Conservation (phyloP, 2,329 filamentous ascomycete genomes). For the Parastagonospora nodorum region DNA sequence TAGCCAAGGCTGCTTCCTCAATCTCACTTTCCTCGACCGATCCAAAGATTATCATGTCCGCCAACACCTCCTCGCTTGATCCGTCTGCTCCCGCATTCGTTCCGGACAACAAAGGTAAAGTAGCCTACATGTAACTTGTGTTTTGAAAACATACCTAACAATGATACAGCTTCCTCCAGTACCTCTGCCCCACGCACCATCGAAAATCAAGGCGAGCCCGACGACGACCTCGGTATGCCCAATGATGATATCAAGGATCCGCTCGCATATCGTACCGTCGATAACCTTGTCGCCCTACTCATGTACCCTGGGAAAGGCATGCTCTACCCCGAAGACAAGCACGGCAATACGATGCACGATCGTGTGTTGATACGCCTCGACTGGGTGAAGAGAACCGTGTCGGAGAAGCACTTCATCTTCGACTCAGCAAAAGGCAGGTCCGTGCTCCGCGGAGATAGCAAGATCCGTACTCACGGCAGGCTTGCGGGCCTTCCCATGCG, state of each 20-base stretch:
- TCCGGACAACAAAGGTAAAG: too few relatives aligned
- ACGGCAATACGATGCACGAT: not conserved
- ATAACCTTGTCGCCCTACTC: not conserved
- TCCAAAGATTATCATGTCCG: too few relatives aligned
- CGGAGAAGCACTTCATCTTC: conserved; percentile 1
- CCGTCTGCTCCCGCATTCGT: too few relatives aligned
- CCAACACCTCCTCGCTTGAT: too few relatives aligned
- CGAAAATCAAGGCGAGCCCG: not conserved
- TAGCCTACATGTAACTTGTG: too few relatives aligned
- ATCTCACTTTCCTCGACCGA: too few relatives aligned
- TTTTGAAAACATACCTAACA: too few relatives aligned
- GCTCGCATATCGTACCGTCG: not conserved
- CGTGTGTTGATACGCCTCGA: not conserved
- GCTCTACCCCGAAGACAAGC: not conserved
- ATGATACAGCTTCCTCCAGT: not conserved
- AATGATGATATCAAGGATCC: conserved; percentile 1
- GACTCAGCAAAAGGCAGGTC: not conserved
- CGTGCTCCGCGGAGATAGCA: not conserved
- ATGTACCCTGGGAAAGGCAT: not conserved
- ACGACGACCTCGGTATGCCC: not conserved
- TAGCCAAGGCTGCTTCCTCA: too few relatives aligned
- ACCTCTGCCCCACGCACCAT: not conserved
- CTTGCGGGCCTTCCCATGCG: not conserved
- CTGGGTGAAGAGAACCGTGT: not conserved
- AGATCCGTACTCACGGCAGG: conserved; percentile 1